Conservation (phyloP, 768 basidiomycete genomes). For the Rhodotorula paludigena region DNA sequence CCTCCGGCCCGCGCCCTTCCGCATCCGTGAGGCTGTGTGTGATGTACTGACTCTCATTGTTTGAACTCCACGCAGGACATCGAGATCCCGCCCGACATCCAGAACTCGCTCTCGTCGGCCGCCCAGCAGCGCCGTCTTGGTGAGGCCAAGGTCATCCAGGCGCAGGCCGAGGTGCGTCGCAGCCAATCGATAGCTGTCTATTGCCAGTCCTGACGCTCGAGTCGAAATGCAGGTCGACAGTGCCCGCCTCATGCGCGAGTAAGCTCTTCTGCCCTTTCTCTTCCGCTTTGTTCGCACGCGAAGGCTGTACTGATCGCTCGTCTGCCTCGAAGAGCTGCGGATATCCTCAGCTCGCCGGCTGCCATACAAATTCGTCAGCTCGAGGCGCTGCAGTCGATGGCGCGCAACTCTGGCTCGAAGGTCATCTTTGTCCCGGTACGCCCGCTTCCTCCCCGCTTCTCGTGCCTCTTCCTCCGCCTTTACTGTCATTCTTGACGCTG, state of each 20-base stretch:
- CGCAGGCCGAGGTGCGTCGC: slow-evolving; percentile 57
- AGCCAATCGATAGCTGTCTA: too few species aligned
- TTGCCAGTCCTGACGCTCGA: neutral
- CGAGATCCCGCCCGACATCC: slow-evolving; percentile 59
- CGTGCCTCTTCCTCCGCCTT: too few species aligned
- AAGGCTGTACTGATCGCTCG: neutral
- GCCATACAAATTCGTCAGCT: slow-evolving; percentile 98
- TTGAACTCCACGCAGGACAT: too few species aligned
- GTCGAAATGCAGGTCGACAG: slow-evolving; percentile 9
- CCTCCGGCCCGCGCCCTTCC: too few species aligned
- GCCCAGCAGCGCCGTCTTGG: slow-evolving; percentile 96
- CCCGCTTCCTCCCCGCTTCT: neutral
- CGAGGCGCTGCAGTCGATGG: slow-evolving; percentile 74
- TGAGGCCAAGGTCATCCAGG: slow-evolving; percentile 93
- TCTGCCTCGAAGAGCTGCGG: neutral
- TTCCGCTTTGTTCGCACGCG: too few species aligned
- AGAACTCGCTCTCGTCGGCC: slow-evolving; percentile 84
- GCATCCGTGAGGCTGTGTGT: too few species aligned
- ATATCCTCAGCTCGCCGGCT: slow-evolving; percentile 61
- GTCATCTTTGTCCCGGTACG: slow-evolving; percentile 60
- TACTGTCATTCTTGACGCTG: neutral
- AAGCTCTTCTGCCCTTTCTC: neutral
- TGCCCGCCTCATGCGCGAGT: slow-evolving; percentile 20
- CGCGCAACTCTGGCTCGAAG: slow-evolving; percentile 57
- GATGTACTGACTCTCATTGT: too few species aligned